These are phyloP conservation scores for Strobilomyces confusus DNA, from an alignment of 768 basidiomycete species.

Conservation along the genomic window DNA sequence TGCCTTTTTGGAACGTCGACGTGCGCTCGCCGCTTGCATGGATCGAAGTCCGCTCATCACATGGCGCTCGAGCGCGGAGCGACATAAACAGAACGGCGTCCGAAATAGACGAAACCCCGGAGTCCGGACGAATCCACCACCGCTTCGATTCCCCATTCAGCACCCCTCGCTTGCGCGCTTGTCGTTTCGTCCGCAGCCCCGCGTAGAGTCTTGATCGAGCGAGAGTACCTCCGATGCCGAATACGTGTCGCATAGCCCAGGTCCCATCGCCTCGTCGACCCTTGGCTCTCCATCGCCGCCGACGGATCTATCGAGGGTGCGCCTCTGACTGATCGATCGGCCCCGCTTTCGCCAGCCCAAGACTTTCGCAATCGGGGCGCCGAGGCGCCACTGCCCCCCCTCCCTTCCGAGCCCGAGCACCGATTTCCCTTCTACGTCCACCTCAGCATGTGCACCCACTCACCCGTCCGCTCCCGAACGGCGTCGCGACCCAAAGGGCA, in stretches of 20 bases:
- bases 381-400: no score
- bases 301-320: conserved; percentile 3
- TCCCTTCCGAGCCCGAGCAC: not conserved
- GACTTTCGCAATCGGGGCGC: not conserved
- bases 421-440: not conserved
- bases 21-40: not conserved
- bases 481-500: not conserved
- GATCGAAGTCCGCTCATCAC: conserved; percentile 2
- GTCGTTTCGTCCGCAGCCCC: not conserved
- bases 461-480: conserved; percentile 24
- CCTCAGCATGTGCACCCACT: conserved; percentile 15
- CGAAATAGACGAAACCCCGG: not conserved
- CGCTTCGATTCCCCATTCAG: conserved; percentile 6
- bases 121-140: not conserved
- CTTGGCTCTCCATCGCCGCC: conserved; percentile 6
- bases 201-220: conserved; percentile 1
- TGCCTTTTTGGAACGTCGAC: not conserved
- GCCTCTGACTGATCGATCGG: conserved; percentile 1
- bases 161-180: not conserved
- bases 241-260: conserved; percentile 1
- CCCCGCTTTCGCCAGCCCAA: no score
- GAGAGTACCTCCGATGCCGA: conserved; percentile 1
- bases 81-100: not conserved
- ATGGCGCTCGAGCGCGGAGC: not conserved
- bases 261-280: not conserved